Base-by-base conservation (phyloP, 2,329 filamentous ascomycete species). In the Aspergillus tanneri region DNA sequence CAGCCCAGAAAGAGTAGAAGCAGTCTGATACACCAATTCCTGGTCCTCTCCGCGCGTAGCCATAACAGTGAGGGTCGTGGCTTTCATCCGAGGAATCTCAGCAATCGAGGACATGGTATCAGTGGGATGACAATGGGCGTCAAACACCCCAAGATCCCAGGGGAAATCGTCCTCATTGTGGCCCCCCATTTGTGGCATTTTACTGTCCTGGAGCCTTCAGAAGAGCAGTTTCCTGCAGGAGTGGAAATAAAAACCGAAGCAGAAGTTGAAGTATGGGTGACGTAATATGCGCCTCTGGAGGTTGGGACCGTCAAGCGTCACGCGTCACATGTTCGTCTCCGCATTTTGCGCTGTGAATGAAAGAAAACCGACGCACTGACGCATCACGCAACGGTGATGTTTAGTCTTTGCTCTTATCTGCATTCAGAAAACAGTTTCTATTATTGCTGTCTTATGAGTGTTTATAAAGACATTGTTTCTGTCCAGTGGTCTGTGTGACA, bases 121-220 rank as follows among this genome's bases (percentile, higher is more conserved):
- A 36, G 83, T 86, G 6, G 83, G 83, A 61, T 86, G 83, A 56
- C 83, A 86, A 63, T 86, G 83, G 23, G 82, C 82, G 61, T 86
- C 83, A 54, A 77, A 83, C 38, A 85, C 73, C 16, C 81, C 81
- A 22, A 85, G 58, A 34, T 82, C 72, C 82, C 82, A 85, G n/a
- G 82, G 82, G 18, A 85, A 82, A 2, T 50, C 45, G 8, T 55
- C 47, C 18, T 60, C 46, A 19, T 59, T 51, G 41, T 54, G n/a
- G n/a, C 42, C 25, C 9, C 43, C 8, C 11, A 19, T 12, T 6
- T 30, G 21, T 22, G 36, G 6, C 40, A 44, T 49, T 16, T 34
- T 18, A 10, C 34, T 24, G 12, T 16, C 4, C 12, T 25, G 6
- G 22, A 12, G 14, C 32, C 28, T 6, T 35, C 18, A 7, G 28